phyloP scores from a whole-genome alignment of 257 asterid species.

The Nicotiana undulata region DNA sequence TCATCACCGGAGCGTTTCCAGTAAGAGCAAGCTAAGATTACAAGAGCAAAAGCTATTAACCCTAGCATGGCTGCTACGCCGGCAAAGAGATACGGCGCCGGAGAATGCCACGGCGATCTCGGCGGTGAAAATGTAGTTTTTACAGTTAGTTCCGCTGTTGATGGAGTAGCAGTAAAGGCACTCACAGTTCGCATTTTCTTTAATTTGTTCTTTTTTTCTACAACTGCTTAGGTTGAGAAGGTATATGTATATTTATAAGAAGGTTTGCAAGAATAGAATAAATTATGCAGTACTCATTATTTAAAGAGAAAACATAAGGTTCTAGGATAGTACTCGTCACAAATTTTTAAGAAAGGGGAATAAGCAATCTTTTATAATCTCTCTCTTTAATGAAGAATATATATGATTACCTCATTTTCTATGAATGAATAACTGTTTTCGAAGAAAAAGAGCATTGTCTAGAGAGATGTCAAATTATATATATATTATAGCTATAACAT shows the following conservation, averaged over 20 bases:
- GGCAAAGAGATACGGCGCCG: slow-evolving; percentile 75
- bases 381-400: not conserved
- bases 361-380: not conserved
- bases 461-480: no score
- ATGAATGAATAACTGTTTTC: no score
- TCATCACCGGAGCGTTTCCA: slow-evolving; percentile 42
- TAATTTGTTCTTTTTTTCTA: not conserved
- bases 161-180: not conserved
- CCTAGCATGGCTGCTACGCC: slow-evolving; percentile 87
- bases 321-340: not conserved
- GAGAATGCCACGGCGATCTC: slow-evolving; percentile 82
- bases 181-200: not conserved
- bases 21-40: slow-evolving; percentile 71
- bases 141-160: not conserved
- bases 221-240: not conserved
- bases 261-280: not conserved
- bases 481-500: no score
- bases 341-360: not conserved
- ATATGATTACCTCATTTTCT: not conserved
- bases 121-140: not conserved
- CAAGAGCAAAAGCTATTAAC: slow-evolving; percentile 76
- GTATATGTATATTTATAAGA: not conserved
- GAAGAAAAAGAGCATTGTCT: no score
- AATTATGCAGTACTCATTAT: not conserved
- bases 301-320: not conserved